Evolutionary conservation across 768 basidiomycete genomes (phyloP).

Genomic region (Mycena vulgaris): DNA sequence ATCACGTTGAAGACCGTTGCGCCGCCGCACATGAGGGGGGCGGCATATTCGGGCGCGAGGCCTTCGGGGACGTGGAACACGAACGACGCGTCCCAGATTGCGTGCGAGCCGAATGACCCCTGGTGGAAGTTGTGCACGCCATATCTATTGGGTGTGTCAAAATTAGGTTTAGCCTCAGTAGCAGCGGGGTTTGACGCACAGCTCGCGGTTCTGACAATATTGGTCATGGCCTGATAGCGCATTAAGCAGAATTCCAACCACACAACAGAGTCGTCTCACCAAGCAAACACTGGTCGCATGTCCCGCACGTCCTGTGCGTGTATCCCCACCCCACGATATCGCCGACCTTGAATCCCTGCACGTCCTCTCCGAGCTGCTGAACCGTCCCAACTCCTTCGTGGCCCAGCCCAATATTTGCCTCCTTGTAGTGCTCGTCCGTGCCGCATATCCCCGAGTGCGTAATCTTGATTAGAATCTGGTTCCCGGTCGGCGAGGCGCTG

Average conservation of each 20-base stretch:
- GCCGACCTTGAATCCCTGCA: too few species aligned
- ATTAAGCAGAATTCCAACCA: background rate
- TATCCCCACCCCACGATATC: constrained; percentile 36
- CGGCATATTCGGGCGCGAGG: constrained; percentile 48
- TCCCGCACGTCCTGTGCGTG: constrained; percentile 49
- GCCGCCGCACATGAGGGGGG: constrained; percentile 49
- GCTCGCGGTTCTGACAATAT: constrained; percentile 13
- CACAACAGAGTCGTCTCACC: background rate
- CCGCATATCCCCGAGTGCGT: constrained; percentile 51
- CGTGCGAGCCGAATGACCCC: constrained; percentile 47
- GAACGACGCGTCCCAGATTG: constrained; percentile 51
- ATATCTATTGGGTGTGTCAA: constrained; percentile 31
- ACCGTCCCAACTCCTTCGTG: constrained; percentile 44
- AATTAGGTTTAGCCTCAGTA: background rate
- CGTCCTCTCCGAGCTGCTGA: constrained; percentile 18
- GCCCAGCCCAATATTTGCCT: constrained; percentile 48
- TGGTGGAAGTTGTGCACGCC: constrained; percentile 47
- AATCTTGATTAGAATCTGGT: constrained; percentile 34
- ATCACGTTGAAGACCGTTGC: constrained; percentile 20
- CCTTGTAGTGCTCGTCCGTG: constrained; percentile 54
- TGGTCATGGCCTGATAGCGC: constrained; percentile 9
- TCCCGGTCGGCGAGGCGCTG: background rate
- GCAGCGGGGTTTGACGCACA: background rate
- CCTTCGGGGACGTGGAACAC: constrained; percentile 52
- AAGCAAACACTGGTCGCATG: constrained; percentile 44